phyloP scores from a whole-genome alignment of 2,329 filamentous ascomycete species.

The Claviceps monticola region DNA sequence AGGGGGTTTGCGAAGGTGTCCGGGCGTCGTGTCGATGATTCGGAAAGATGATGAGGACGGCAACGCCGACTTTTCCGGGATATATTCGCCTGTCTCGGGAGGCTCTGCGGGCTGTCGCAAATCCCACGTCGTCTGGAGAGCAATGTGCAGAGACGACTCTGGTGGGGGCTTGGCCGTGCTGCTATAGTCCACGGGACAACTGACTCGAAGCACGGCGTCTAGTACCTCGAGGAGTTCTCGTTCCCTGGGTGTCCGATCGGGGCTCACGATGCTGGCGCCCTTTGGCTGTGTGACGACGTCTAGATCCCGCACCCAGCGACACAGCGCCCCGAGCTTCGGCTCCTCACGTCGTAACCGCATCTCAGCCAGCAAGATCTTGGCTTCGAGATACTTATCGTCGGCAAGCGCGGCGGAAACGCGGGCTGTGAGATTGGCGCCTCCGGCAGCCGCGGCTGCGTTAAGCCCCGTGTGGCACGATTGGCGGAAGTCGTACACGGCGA shows the following conservation, averaged over 20 bases:
- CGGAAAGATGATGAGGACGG: constrained; percentile 23
- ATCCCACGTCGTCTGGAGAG: constrained; percentile 48
- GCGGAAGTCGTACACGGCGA: constrained; percentile 54
- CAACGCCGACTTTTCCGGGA: constrained; percentile 36
- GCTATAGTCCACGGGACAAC: constrained; percentile 41
- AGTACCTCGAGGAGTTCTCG: constrained; percentile 45
- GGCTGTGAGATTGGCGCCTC: constrained; percentile 49
- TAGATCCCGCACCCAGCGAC: constrained; percentile 58
- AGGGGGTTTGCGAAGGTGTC: constrained; percentile 47
- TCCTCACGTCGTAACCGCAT: constrained; percentile 54
- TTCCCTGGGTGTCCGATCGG: constrained; percentile 30
- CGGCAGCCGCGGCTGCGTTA: constrained; percentile 34
- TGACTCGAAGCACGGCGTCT: constrained; percentile 50
- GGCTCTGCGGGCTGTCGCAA: constrained; percentile 29
- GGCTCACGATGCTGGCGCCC: constrained; percentile 18
- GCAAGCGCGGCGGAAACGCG: constrained; percentile 51
- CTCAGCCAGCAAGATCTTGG: constrained; percentile 50
- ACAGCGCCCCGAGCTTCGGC: constrained; percentile 54
- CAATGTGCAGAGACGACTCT: constrained; percentile 32
- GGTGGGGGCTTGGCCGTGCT: constrained; percentile 20
- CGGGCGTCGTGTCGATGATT: constrained; percentile 48
- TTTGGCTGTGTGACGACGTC: constrained; percentile 49
- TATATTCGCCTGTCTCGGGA: constrained; percentile 38
- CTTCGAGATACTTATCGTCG: constrained; percentile 52
- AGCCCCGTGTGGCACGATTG: constrained; percentile 54